These are phyloP conservation scores for Omphalea diandra DNA, from an alignment of 441 rosid species.

Conservation along the genomic window DNA sequence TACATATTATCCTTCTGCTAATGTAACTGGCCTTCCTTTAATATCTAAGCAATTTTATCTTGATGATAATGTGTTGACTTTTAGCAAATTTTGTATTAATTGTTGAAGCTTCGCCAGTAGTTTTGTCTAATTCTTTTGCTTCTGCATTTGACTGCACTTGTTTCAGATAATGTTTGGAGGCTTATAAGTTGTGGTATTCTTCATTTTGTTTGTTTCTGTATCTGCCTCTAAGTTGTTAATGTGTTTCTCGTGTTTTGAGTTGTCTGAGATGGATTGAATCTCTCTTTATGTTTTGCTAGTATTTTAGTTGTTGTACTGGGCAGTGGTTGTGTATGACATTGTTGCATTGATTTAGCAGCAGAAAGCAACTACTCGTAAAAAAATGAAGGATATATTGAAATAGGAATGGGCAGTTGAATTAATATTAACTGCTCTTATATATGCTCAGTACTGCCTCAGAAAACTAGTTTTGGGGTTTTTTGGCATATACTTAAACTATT, in stretches of 20 bases:
- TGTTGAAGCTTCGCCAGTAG: not conserved
- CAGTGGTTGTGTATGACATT: not conserved
- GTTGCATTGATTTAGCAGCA: not conserved
- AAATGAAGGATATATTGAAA: not conserved
- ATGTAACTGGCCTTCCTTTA: not conserved
- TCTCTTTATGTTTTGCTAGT: not conserved
- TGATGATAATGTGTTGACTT: not conserved
- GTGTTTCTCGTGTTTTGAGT: not conserved
- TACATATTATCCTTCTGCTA: constrained; percentile 14
- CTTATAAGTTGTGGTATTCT: not conserved
- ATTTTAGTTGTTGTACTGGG: not conserved
- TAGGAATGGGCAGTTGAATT: not conserved
- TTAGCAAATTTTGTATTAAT: not conserved
- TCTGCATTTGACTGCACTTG: not conserved
- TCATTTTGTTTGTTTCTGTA: not conserved
- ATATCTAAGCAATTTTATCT: not conserved
- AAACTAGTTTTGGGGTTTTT: not conserved
- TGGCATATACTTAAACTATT: not conserved
- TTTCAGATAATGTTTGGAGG: not conserved
- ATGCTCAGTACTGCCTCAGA: not conserved
- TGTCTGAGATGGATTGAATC: not conserved
- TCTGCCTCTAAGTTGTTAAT: not conserved
- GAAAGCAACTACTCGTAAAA: not conserved
- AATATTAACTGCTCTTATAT: not conserved
- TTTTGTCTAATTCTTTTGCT: not conserved